A percentile compares a stretch with the other conserved stretches of the same genome.
Conservation (phyloP, 2,329 filamentous ascomycete genomes). For the Pleomassaria siparia region DNA sequence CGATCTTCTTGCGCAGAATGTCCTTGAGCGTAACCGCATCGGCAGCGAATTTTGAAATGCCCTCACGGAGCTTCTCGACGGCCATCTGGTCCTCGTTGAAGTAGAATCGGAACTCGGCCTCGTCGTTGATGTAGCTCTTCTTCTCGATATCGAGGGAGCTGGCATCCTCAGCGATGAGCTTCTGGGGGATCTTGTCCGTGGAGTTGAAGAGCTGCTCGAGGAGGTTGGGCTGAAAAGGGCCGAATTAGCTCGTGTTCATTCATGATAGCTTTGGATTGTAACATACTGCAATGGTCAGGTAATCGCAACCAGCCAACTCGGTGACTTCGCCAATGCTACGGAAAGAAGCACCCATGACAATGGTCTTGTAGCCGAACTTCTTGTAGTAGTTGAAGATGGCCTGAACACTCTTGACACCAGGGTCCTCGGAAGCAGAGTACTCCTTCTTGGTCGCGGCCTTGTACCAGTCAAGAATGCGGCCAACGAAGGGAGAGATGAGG, state of each 20-base stretch:
- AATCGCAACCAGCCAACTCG: slow-evolving; percentile 96
- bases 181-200: slow-evolving; percentile 78
- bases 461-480: slow-evolving; percentile 99
- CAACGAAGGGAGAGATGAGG: slow-evolving; percentile 99
- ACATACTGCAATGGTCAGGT: slow-evolving; percentile 93
- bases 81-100: slow-evolving; percentile 99
- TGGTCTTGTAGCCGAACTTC: slow-evolving; percentile 98
- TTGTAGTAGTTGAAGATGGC: slow-evolving; percentile 99
- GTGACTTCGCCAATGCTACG: slow-evolving; percentile 95
- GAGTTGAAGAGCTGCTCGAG: slow-evolving; percentile 94
- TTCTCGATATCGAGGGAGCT: slow-evolving; percentile 74
- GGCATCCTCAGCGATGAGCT: slow-evolving; percentile 76
- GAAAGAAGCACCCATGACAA: slow-evolving; percentile 99
- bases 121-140: slow-evolving; percentile 87
- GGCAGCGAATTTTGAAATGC: slow-evolving; percentile 98
- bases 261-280: neutral
- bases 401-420: slow-evolving; percentile 92
- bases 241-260: neutral
- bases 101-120: slow-evolving; percentile 92
- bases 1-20: slow-evolving; percentile 85
- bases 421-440: slow-evolving; percentile 86
- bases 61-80: slow-evolving; percentile 97
- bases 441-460: slow-evolving; percentile 95
- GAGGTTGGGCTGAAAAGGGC: slow-evolving; percentile 70
- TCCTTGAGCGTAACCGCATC: slow-evolving; percentile 93